phyloP scores from a whole-genome alignment of 805 yeast genomes.

The Tetrapisispora namnaoensis region DNA sequence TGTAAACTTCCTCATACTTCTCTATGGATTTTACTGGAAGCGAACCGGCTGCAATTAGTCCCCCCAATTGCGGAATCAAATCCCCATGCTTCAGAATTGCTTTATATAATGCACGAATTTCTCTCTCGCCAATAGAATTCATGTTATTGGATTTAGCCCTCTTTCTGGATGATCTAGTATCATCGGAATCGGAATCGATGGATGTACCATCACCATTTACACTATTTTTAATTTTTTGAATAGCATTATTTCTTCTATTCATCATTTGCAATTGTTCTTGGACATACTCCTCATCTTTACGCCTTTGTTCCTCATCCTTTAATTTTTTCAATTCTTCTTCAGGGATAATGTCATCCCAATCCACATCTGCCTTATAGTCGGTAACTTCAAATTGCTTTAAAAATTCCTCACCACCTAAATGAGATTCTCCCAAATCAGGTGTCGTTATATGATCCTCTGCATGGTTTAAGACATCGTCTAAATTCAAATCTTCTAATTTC shows the following conservation, averaged over 20 bases:
- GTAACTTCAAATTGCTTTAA: conserved; percentile 96
- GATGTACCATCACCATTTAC: conserved; percentile 36
- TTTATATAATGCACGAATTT: conserved; percentile 75
- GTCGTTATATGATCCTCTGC: conserved; percentile 97
- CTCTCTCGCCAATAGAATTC: conserved; percentile 67
- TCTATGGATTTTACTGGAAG: conserved; percentile 78
- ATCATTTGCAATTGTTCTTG: conserved; percentile 86
- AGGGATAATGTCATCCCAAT: conserved; percentile 99
- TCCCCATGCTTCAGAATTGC: conserved; percentile 79
- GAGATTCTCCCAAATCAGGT: conserved; percentile 95
- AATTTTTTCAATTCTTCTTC: conserved; percentile 81
- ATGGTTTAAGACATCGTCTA: conserved; percentile 91
- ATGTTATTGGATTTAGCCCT: conserved; percentile 36
- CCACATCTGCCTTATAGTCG: conserved; percentile 94
- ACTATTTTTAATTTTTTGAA: conserved; percentile 42
- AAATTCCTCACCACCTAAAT: conserved; percentile 96
- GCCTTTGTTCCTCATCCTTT: conserved; percentile 83
- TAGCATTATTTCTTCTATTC: conserved; percentile 69
- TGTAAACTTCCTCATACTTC: conserved; percentile 60
- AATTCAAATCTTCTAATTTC: conserved; percentile 86
- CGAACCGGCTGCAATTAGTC: conserved; percentile 80
- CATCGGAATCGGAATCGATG: conserved; percentile 31
- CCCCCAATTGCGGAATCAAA: conserved; percentile 66
- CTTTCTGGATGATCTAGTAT: conserved; percentile 31
- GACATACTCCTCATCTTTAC: conserved; percentile 75